Percentiles rank a stretch among this genome's conserved stretches.
These are phyloP conservation scores for Wickerhamomyces sp. DNA, from an alignment of 1,139 yeast species.

Conservation along the genomic window DNA sequence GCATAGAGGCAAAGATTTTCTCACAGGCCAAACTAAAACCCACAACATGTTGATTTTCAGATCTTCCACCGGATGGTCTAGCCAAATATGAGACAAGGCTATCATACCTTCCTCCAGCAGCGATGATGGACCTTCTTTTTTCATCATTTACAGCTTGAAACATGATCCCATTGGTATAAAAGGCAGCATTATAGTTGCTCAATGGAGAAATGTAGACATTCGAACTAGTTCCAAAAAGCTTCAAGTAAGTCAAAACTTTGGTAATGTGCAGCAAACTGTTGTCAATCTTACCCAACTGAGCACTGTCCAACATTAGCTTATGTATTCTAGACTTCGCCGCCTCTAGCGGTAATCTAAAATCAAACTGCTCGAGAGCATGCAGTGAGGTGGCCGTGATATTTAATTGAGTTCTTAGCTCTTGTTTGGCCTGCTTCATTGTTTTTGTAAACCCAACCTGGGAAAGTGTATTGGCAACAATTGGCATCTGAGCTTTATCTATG, in stretches of 20 bases:
- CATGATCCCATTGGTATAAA: constrained; percentile 79
- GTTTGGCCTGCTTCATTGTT: constrained; percentile 58
- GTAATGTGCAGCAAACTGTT: constrained; percentile 55
- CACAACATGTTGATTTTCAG: constrained; percentile 57
- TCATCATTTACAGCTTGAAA: constrained; percentile 75
- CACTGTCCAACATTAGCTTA: constrained; percentile 68
- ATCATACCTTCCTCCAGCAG: constrained; percentile 94
- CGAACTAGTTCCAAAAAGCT: constrained; percentile 53
- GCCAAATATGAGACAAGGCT: constrained; percentile 59
- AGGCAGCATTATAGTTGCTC: constrained; percentile 74
- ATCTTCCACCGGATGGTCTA: constrained; percentile 38
- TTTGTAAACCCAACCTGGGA: constrained; percentile 75
- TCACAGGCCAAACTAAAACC: constrained; percentile 80
- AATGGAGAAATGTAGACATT: constrained; percentile 59
- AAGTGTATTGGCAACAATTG: constrained; percentile 62
- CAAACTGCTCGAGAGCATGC: constrained; percentile 76
- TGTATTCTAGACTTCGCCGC: constrained; percentile 57
- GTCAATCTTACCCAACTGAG: constrained; percentile 55
- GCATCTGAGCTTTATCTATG: constrained; percentile 63
- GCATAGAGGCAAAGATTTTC: constrained; percentile 45
- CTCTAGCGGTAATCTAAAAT: constrained; percentile 64
- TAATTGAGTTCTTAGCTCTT: constrained; percentile 61
- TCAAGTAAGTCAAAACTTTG: constrained; percentile 50
- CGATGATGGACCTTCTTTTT: constrained; percentile 47
- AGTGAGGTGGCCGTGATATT: constrained; percentile 77